Base-by-base conservation (phyloP, 192 early-diverging fungal species). In the Chytriomyces sp. region DNA sequence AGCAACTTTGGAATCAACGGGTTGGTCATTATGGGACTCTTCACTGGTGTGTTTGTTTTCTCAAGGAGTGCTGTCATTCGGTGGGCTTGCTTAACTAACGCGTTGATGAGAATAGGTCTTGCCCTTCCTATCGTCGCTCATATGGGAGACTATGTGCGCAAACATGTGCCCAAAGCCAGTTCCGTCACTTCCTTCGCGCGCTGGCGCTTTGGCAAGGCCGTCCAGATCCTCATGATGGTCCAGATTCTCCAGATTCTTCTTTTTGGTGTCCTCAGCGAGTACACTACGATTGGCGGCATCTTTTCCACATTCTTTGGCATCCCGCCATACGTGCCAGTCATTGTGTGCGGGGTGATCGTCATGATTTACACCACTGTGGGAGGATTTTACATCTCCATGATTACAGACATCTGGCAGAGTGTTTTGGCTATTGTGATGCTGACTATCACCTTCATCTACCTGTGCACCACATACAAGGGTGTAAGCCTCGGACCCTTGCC, bases 401-500 rank as follows among this genome's bases (percentile, higher is more conserved):
- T 80, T 44, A 84, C 82, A 17, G 82, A 84, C 70, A 67, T 75
- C 39, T 59, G 64, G 32, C 82, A 84, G 59, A 62, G 71, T 7
- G 40, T 82, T 28, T 70, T 76, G 25, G 44, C 74, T 2, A 26
- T 82, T 41, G 26, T 64, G 3, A 62, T 84, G 32, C 22, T 80
- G 5, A 44, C 32, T 22, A 64, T 84, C 17, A 56, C 77, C 12
- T 38, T 39, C 38, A 64, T 81, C n/a, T 84, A 81, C 73, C 28
- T 84, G 3, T 78, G 74, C 22, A 55, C 75, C 63, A 65, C 66
- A 22, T 81, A 80, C 78, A 66, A 74, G 30, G 41, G 28, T 36
- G 31, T 22, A 10, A 30, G 28, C 25, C 30, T 58, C 56, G 22
- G 22, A 17, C 77, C 75, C 36, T 32, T 80, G 4, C 64, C 77